A percentile compares a stretch with the other conserved stretches of the same genome.
Evolutionary conservation across 2,329 filamentous ascomycete genomes (phyloP).

Genomic region (Apiospora malaysiana): DNA sequence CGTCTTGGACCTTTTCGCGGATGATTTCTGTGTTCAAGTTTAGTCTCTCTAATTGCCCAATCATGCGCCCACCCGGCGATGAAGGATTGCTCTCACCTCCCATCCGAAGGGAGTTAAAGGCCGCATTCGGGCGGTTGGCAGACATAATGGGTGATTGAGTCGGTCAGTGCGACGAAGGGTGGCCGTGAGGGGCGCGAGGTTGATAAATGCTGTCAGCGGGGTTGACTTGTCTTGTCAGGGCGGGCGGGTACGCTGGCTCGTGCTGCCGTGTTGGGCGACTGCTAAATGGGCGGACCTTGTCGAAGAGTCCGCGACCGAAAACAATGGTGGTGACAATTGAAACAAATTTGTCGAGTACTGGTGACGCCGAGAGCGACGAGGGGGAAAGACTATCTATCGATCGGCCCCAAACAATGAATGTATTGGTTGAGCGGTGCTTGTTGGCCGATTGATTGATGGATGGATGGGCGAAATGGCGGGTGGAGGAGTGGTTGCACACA

Average conservation of each 20-base stretch:
- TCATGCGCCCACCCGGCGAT: slow-evolving; percentile 18
- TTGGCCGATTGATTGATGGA: slow-evolving; percentile 15
- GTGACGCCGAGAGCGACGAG: slow-evolving; percentile 6
- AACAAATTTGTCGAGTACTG: slow-evolving; percentile 2
- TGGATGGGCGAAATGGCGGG: slow-evolving; percentile 13
- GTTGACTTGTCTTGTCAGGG: slow-evolving; percentile 20
- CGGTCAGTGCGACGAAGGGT: slow-evolving; percentile 16
- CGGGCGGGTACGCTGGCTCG: slow-evolving; percentile 19
- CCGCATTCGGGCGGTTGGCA: slow-evolving; percentile 69
- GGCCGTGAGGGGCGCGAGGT: slow-evolving; percentile 20
- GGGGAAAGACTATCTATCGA: neutral
- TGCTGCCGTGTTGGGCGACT: slow-evolving; percentile 22
- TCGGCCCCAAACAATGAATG: slow-evolving; percentile 9
- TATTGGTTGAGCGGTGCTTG: slow-evolving; percentile 17
- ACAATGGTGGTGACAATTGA: slow-evolving; percentile 17
- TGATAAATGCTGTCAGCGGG: slow-evolving; percentile 21
- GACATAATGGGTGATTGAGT: slow-evolving; percentile 34
- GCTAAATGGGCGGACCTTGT: slow-evolving; percentile 21
- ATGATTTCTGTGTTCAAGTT: slow-evolving; percentile 71
- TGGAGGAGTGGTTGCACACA: slow-evolving; percentile 16
- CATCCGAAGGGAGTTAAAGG: slow-evolving; percentile 82
- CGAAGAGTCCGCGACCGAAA: slow-evolving; percentile 19
- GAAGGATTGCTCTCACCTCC: slow-evolving; percentile 42
- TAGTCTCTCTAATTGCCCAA: slow-evolving; percentile 15
- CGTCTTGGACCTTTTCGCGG: slow-evolving; percentile 98